phyloP scores from a whole-genome alignment of 192 early-diverging fungal species.

The Funneliformis mosseae region DNA sequence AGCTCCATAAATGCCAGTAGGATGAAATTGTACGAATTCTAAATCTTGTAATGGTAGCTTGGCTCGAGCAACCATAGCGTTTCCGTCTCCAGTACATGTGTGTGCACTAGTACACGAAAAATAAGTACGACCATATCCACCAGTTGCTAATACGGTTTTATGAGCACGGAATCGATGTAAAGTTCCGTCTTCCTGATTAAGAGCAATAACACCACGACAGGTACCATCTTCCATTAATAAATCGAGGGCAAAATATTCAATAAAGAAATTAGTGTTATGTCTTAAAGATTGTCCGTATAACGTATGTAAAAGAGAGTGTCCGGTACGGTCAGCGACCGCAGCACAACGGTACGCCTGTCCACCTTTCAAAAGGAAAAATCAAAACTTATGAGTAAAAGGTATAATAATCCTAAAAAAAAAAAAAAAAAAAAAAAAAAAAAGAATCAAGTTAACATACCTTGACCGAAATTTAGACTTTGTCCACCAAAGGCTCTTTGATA shows the following conservation, averaged over 20 bases:
- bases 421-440: slow-evolving; percentile 18
- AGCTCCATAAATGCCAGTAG: slow-evolving; percentile 98
- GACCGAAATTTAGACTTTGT: slow-evolving; percentile 93
- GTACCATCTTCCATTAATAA: slow-evolving; percentile 98
- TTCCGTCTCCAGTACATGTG: slow-evolving; percentile 99
- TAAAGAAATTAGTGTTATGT: slow-evolving; percentile 96
- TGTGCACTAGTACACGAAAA: slow-evolving; percentile 98
- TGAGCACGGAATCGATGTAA: slow-evolving; percentile 97
- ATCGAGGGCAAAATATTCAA: slow-evolving; percentile 99
- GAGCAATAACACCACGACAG: slow-evolving; percentile 94
- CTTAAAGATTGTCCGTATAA: slow-evolving; percentile 96
- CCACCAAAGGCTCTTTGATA: slow-evolving; percentile 99
- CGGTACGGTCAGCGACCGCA: slow-evolving; percentile 97
- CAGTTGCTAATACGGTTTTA: slow-evolving; percentile 98
- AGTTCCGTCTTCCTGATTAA: slow-evolving; percentile 98
- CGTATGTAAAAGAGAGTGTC: slow-evolving; percentile 96
- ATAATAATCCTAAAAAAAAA: background rate
- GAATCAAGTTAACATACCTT: slow-evolving; percentile 54
- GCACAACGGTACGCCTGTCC: slow-evolving; percentile 98
- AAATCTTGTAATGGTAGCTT: slow-evolving; percentile 97
- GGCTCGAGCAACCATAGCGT: slow-evolving; percentile 97
- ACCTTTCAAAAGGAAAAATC: slow-evolving; percentile 44
- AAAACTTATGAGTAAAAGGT: background rate
- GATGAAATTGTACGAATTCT: slow-evolving; percentile 99
- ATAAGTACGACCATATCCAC: slow-evolving; percentile 98